Evolutionary conservation across 2,329 filamentous ascomycete genomes (phyloP).

Genomic region (Metarhizium brunneum): DNA sequence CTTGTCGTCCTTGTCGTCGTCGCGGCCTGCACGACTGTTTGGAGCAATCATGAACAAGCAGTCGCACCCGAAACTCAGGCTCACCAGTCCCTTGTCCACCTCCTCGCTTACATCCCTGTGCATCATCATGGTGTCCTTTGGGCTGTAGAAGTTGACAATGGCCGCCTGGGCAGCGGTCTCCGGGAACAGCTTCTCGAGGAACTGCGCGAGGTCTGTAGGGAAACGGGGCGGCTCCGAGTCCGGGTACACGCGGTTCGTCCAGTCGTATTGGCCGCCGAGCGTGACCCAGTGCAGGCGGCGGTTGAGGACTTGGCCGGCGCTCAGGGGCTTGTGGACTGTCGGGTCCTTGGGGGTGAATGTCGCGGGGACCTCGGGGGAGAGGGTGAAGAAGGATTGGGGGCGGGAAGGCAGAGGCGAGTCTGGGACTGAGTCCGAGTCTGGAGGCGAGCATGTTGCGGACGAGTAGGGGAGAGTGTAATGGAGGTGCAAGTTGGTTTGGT

Average conservation of each 20-base stretch:
- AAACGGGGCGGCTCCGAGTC: conserved; percentile 58
- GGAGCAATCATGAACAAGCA: conserved; percentile 78
- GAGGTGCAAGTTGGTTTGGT: conserved; percentile 85
- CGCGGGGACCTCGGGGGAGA: conserved; percentile 39
- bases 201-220: conserved; percentile 58
- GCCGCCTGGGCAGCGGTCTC: conserved; percentile 75
- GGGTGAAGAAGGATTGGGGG: conserved; percentile 44
- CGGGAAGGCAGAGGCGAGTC: conserved; percentile 32
- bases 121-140: conserved; percentile 83
- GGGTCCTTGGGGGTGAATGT: conserved; percentile 61
- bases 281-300: conserved; percentile 89
- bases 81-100: conserved; percentile 68
- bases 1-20: no score
- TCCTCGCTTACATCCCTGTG: conserved; percentile 91
- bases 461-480: conserved; percentile 65
- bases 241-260: conserved; percentile 81
- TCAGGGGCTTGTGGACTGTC: conserved; percentile 63
- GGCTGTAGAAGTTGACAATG: conserved; percentile 87
- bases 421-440: conserved; percentile 19
- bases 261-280: conserved; percentile 91
- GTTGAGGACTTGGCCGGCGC: conserved; percentile 59
- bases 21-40: conserved; percentile 13
- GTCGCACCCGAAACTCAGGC: conserved; percentile 83
- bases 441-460: conserved; percentile 1
- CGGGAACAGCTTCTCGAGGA: conserved; percentile 65